Conservation (phyloP, 2,329 filamentous ascomycete species). For the Verticillium isaacii region DNA sequence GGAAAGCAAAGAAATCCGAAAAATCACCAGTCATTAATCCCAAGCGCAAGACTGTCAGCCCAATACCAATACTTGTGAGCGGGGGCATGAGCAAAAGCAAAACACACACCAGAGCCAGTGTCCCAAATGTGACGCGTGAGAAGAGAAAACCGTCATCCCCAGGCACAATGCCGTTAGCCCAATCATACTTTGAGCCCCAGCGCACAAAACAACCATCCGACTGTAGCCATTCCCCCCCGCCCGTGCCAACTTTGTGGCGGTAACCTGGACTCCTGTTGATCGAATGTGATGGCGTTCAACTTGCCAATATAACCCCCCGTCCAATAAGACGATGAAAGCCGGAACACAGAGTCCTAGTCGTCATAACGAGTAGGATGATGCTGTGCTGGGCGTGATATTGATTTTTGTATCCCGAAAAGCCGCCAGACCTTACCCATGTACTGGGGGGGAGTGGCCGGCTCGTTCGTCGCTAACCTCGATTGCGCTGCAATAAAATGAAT, state of each 20-base stretch:
- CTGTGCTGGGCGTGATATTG: background rate
- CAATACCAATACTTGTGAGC: background rate
- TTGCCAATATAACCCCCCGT: background rate
- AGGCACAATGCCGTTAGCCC: background rate
- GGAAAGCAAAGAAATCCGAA: background rate
- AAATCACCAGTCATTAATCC: background rate
- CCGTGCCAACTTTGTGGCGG: background rate
- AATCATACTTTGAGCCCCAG: background rate
- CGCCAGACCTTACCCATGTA: background rate
- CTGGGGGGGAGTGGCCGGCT: background rate
- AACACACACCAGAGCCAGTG: background rate
- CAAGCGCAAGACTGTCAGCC: background rate
- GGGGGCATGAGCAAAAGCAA: background rate
- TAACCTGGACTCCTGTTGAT: background rate
- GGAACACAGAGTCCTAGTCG: background rate
- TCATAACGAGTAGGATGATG: background rate
- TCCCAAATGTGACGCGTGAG: background rate
- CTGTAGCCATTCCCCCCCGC: background rate
- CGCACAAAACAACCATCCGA: background rate
- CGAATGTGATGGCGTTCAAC: background rate
- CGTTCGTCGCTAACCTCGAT: background rate
- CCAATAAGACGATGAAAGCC: background rate
- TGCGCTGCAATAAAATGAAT: background rate
- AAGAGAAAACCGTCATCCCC: background rate
- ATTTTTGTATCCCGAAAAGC: background rate